These are phyloP conservation scores for Candida nitratophila DNA, from an alignment of 805 yeast genomes.

Conservation along the genomic window DNA sequence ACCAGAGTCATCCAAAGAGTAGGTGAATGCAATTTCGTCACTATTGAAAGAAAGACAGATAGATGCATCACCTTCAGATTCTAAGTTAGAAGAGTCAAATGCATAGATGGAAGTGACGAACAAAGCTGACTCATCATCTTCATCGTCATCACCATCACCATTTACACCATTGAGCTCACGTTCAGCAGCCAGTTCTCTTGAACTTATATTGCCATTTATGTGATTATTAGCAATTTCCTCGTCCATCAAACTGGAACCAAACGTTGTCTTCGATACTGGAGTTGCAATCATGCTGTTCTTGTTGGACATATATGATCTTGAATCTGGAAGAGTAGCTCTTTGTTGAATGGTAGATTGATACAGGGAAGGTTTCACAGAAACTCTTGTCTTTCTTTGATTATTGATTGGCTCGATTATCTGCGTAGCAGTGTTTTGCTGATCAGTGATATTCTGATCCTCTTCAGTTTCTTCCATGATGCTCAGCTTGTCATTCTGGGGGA, in stretches of 20 bases:
- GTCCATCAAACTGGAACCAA: not conserved
- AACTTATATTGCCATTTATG: too few relatives aligned
- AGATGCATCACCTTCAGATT: constrained; percentile 58
- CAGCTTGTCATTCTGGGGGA: not conserved
- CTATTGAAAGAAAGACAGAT: constrained; percentile 68
- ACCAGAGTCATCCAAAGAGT: constrained; percentile 71
- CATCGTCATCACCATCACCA: constrained; percentile 2
- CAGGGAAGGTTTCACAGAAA: constrained; percentile 22
- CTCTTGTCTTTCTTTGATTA: constrained; percentile 10
- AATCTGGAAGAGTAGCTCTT: not conserved
- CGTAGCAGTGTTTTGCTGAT: not conserved
- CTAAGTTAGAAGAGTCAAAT: constrained; percentile 38
- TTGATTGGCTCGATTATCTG: not conserved
- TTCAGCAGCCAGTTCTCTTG: too few relatives aligned
- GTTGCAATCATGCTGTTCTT: not conserved
- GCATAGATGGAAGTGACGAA: constrained; percentile 29
- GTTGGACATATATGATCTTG: not conserved
- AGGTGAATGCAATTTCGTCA: constrained; percentile 70
- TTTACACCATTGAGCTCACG: not conserved
- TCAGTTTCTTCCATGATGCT: not conserved
- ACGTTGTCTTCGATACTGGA: not conserved
- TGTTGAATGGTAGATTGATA: constrained; percentile 8
- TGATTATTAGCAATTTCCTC: not conserved
- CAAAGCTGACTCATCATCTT: constrained; percentile 26
- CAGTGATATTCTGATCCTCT: not conserved